Percentiles rank a stretch among this genome's conserved stretches.
These are phyloP conservation scores for Candida coleopterorum DNA, from an alignment of 805 yeast species.

Conservation along the genomic window DNA sequence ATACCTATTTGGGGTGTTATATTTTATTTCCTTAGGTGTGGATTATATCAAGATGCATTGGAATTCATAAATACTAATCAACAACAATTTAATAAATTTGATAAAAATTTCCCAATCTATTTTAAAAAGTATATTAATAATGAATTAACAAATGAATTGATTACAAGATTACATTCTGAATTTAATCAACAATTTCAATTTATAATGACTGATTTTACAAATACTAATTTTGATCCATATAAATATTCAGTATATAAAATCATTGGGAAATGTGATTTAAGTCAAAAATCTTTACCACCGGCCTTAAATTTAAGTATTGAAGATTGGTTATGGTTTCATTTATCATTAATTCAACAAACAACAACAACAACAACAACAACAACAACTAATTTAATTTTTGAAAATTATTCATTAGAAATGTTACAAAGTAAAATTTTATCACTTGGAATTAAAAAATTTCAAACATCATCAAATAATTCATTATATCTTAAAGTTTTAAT, in stretches of 20 bases:
- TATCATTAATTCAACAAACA: conserved; percentile 63
- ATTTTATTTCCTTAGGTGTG: conserved; percentile 81
- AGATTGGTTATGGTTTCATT: conserved; percentile 96
- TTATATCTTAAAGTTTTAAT: conserved; percentile 71
- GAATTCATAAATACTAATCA: conserved; percentile 59
- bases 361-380: no score
- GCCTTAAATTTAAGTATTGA: conserved; percentile 73
- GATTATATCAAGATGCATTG: conserved; percentile 73
- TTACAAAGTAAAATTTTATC: conserved; percentile 67
- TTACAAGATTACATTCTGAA: conserved; percentile 68
- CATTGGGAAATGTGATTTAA: conserved; percentile 81
- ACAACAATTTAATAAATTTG: conserved; percentile 76
- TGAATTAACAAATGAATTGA: conserved; percentile 61
- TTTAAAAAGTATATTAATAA: conserved; percentile 59
- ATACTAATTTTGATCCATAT: conserved; percentile 68
- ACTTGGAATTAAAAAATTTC: conserved; percentile 70
- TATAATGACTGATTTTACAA: conserved; percentile 36
- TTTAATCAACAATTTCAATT: conserved; percentile 79
- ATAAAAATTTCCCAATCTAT: conserved; percentile 76
- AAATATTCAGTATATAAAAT: conserved; percentile 87
- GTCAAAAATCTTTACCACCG: conserved; percentile 63
- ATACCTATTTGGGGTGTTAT: conserved; percentile 92
- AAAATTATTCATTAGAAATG: conserved; percentile 66
- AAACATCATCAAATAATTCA: conserved; percentile 52
- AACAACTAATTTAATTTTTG: conserved; percentile 51